Conservation (phyloP, 768 basidiomycete species). For the Mycena venus region DNA sequence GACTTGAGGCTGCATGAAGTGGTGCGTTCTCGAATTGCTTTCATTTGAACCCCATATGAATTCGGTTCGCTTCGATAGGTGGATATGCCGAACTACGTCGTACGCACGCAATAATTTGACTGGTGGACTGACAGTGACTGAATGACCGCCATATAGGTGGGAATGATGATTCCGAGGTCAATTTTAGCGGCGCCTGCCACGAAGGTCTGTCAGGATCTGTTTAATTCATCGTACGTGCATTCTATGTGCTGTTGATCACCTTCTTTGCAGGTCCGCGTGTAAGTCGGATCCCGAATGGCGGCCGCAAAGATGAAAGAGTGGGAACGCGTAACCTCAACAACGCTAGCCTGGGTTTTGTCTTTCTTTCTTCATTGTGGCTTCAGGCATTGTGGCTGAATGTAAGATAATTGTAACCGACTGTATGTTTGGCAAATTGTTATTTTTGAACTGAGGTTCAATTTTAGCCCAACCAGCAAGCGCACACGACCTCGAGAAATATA, state of each 20-base stretch:
- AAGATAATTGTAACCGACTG: background rate
- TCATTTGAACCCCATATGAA: background rate
- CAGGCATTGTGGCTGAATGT: background rate
- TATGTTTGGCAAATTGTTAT: background rate
- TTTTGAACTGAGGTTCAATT: too few species aligned
- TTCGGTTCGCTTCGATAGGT: conserved; percentile 50
- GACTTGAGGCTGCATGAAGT: conserved; percentile 75
- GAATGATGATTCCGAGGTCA: conserved; percentile 38
- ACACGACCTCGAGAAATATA: too few species aligned
- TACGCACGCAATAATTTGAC: conserved; percentile 36
- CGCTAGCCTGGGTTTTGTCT: background rate
- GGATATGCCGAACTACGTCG: conserved; percentile 77
- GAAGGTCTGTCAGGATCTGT: background rate
- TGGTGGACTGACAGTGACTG: background rate
- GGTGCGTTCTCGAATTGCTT: conserved; percentile 45
- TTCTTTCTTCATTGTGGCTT: background rate
- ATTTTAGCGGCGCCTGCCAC: conserved; percentile 3
- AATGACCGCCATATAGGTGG: too few species aligned
- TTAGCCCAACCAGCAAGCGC: too few species aligned
- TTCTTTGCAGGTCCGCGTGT: background rate
- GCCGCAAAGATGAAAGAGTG: too few species aligned
- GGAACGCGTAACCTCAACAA: too few species aligned
- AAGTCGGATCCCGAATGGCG: too few species aligned
- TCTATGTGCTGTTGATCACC: conserved; percentile 8
- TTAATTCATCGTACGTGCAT: too few species aligned